Conservation (phyloP, 2,329 filamentous ascomycete genomes). For the Penicillium sp. region DNA sequence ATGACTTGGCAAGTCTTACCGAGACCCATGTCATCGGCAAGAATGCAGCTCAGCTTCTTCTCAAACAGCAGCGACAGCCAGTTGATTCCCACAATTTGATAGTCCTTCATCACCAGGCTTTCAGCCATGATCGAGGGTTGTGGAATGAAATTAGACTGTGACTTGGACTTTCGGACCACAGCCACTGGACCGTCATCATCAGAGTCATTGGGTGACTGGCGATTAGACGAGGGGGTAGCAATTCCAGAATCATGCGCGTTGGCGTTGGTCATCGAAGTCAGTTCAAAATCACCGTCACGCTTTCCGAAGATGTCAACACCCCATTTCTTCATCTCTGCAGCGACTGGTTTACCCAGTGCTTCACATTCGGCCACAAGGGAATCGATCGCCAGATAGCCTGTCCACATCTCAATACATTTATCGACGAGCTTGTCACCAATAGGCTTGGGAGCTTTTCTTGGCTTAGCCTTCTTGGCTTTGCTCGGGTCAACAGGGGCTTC, state of each 20-base stretch:
- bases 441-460: conserved; percentile 51
- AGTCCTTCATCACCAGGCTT: conserved; percentile 80
- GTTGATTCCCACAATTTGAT: conserved; percentile 91
- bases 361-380: conserved; percentile 76
- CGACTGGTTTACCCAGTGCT: conserved; percentile 65
- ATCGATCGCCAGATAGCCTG: conserved; percentile 80
- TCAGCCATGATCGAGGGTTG: conserved; percentile 79
- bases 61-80: conserved; percentile 87
- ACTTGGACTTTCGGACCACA: conserved; percentile 34
- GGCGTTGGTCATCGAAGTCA: conserved; percentile 53
- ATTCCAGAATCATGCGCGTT: conserved; percentile 65
- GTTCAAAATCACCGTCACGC: conserved; percentile 61
- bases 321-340: conserved; percentile 66
- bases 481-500: conserved; percentile 47
- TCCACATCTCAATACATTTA: conserved; percentile 70
- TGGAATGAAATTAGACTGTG: conserved; percentile 46
- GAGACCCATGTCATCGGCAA: conserved; percentile 94
- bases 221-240: conserved; percentile 58
- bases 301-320: conserved; percentile 65
- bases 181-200: conserved; percentile 41
- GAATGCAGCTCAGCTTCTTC: conserved; percentile 78
- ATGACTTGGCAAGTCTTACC: conserved; percentile 98
- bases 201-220: conserved; percentile 31
- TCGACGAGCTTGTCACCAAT: conserved; percentile 69
- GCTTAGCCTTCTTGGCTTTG: conserved; percentile 51